Evolutionary conservation across 1,284 basidiomycete species (phyloP).

Genomic region (Ceratobasidium theobromae): DNA sequence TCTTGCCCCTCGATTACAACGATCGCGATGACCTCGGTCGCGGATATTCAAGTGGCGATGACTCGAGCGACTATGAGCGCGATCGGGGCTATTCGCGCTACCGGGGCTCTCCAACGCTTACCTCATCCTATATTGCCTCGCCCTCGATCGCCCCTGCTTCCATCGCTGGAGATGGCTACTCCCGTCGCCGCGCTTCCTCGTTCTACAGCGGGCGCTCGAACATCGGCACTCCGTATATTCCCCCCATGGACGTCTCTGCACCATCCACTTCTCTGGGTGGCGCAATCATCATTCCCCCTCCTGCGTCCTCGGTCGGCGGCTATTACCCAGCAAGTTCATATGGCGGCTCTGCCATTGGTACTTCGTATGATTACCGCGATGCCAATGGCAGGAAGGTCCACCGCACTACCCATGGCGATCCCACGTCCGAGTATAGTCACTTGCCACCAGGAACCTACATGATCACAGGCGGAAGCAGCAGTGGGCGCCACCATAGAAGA

Average conservation of each 20-base stretch:
- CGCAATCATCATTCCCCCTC: not conserved
- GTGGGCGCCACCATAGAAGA: constrained; percentile 7
- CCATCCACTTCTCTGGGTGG: constrained; percentile 10
- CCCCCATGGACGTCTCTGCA: not conserved
- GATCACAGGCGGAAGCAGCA: constrained; percentile 5
- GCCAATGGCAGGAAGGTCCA: not conserved
- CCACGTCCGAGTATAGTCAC: constrained; percentile 6
- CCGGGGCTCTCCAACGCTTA: not conserved
- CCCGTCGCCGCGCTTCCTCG: constrained; percentile 8
- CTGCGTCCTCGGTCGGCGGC: not conserved
- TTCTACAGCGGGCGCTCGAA: not conserved
- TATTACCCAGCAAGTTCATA: not conserved
- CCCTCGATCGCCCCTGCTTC: not conserved
- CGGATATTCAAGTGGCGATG: not conserved
- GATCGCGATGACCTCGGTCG: not conserved
- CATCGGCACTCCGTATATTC: not conserved
- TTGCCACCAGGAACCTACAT: constrained; percentile 24
- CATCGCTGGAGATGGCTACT: not conserved
- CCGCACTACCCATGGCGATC: constrained; percentile 4
- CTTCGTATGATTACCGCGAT: not conserved
- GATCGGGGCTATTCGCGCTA: not conserved
- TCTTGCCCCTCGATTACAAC: constrained; percentile 1
- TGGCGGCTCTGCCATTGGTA: not conserved
- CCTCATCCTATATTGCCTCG: not conserved
- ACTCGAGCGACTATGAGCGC: constrained; percentile 8